Evolutionary conservation across 1,284 basidiomycete species (phyloP).

Genomic region (Trametes versicolor): DNA sequence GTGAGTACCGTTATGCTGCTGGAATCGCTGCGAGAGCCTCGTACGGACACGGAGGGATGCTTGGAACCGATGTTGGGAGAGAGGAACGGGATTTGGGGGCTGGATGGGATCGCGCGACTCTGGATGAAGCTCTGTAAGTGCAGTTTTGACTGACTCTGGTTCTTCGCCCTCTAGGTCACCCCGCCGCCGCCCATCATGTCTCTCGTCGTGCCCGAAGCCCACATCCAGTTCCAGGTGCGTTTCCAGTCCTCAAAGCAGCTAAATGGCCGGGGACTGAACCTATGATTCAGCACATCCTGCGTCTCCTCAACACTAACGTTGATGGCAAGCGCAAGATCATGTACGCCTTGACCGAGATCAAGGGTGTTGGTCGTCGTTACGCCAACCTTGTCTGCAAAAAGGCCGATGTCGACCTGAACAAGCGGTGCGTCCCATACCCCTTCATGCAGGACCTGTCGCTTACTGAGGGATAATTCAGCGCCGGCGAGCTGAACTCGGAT

Average conservation of each 20-base stretch:
- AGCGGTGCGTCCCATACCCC: conserved; percentile 78
- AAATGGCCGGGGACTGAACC: conserved; percentile 5
- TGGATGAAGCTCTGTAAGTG: conserved; percentile 35
- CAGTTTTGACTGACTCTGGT: conserved; percentile 26
- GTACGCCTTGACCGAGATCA: conserved; percentile 98
- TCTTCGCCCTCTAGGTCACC: conserved; percentile 23
- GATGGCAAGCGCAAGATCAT: conserved; percentile 99
- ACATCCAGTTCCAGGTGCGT: conserved; percentile 90
- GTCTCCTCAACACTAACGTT: conserved; percentile 99
- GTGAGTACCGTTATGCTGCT: conserved; percentile 30
- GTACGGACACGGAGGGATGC: not conserved
- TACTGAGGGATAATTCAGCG: conserved; percentile 54
- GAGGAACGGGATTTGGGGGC: conserved; percentile 12
- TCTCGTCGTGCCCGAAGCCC: conserved; percentile 92
- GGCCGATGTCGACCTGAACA: conserved; percentile 98
- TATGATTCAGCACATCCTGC: conserved; percentile 85
- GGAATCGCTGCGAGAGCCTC: conserved; percentile 6
- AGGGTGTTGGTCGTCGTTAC: conserved; percentile 99
- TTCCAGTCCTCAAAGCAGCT: not conserved
- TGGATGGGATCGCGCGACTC: conserved; percentile 27
- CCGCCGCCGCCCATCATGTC: conserved; percentile 68
- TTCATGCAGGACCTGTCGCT: not conserved
- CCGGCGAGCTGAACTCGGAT: conserved; percentile 94
- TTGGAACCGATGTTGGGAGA: conserved; percentile 2
- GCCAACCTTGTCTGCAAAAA: conserved; percentile 99